Evolutionary conservation across 345 rosid species (phyloP), one percentile per base, ranked within the genome.

Genomic region (Turritis glabra): DNA sequence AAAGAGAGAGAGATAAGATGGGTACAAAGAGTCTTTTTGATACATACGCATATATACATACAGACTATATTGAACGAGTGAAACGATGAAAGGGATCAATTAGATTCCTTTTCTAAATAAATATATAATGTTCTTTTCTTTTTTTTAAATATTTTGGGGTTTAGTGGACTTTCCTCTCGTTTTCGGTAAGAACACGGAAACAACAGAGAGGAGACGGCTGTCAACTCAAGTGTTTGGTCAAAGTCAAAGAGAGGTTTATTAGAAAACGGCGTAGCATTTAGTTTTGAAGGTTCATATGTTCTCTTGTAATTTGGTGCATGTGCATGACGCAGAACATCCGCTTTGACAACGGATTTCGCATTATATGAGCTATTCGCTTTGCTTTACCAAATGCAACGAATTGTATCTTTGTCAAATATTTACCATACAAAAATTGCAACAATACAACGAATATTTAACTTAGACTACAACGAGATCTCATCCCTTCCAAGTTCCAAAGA

Each of bases 131-230:
- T n/a, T n/a, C n/a, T n/a, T n/a, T n/a, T n/a, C n/a, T n/a, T n/a
- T n/a, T 26, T 44, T 23, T 5, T 2, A 4, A 37, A 1, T n/a
- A 2, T 52, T 14, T 9, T 76, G 74, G 70, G 63, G 41, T 69
- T 68, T 61, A 61, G 58, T 76, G 75, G 75, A 62, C 44, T 76
- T 69, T 61, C 41, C 50, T 69, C 58, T 76, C 19, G 29, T 51
- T n/a, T 69, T 33, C 0, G 80, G 71, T 69, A 53, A 76, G 65
- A 69, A 76, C 80, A 76, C 80, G 80, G 80, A 54, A 76, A 62
- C 80, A 32, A 69, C 58, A 69, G 71, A 54, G 19, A 54, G 71
- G 56, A 44, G 65, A 46, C 3, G 59, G 80, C 75, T 76, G 80
- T 62, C 63, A 38, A 61, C 65, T 37, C 3, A 46, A 44, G 12